Evolutionary conservation across 768 basidiomycete genomes (phyloP).

Genomic region (Cyathus striatus): DNA sequence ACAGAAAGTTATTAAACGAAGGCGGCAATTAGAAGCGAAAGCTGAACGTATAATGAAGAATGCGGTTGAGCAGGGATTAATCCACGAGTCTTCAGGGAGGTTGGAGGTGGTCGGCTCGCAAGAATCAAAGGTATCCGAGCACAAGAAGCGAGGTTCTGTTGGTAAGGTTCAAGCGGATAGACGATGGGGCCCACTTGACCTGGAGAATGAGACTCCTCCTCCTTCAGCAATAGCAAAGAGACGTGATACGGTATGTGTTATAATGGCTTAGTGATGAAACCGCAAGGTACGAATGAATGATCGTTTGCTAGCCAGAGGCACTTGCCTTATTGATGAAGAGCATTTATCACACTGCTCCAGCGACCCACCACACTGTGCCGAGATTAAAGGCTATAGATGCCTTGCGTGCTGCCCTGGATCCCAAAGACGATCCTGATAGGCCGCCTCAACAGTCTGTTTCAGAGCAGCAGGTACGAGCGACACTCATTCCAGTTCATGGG

Average conservation of each 20-base stretch:
- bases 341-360: constrained; percentile 51
- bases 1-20: constrained; percentile 34
- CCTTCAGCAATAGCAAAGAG: constrained; percentile 68
- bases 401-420: constrained; percentile 44
- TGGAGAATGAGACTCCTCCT: constrained; percentile 66
- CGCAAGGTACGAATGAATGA: no score
- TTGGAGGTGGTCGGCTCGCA: background rate
- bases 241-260: constrained; percentile 51
- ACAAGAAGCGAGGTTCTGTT: background rate
- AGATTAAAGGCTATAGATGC: constrained; percentile 38
- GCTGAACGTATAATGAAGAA: constrained; percentile 37
- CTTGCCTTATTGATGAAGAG: constrained; percentile 50
- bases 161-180: constrained; percentile 33
- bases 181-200: constrained; percentile 51
- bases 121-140: background rate
- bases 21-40: constrained; percentile 39
- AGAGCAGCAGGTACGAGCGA: constrained; percentile 42
- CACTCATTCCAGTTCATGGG: constrained; percentile 45
- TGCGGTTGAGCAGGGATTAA: constrained; percentile 42
- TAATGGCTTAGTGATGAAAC: background rate
- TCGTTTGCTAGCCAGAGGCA: constrained; percentile 52
- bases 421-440: constrained; percentile 40
- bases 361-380: constrained; percentile 48
- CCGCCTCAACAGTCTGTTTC: constrained; percentile 51
- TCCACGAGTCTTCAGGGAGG: constrained; percentile 12